A percentile compares a stretch with the other conserved stretches of the same genome.
Evolutionary conservation across 2,329 filamentous ascomycete species (phyloP).

Genomic region (Curvularia sp.): DNA sequence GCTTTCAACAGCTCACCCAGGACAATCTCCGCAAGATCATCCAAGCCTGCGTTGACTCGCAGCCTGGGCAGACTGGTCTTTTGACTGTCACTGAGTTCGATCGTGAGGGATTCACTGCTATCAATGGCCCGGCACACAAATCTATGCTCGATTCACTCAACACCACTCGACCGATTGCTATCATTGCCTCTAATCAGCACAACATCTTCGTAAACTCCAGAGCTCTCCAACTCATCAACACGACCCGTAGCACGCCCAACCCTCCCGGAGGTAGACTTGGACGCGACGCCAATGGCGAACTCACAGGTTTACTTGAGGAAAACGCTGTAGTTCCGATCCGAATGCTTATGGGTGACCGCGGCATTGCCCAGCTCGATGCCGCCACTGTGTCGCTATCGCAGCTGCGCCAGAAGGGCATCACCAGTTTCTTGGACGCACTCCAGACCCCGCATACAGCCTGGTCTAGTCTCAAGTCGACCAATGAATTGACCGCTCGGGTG

Average conservation of each 20-base stretch:
- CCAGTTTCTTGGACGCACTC: slow-evolving; percentile 4
- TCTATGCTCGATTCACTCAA: slow-evolving; percentile 6
- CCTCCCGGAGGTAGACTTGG: slow-evolving; percentile 2
- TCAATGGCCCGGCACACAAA: slow-evolving; percentile 7
- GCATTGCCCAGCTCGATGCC: slow-evolving; percentile 1
- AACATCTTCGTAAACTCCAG: slow-evolving; percentile 8
- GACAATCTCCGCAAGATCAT: slow-evolving; percentile 4
- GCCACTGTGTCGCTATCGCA: slow-evolving; percentile 1
- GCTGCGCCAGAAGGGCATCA: slow-evolving; percentile 8
- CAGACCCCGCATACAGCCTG: slow-evolving; percentile 5
- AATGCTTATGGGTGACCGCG: neutral
- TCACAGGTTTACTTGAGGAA: slow-evolving; percentile 7
- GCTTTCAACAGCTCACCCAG: slow-evolving; percentile 7
- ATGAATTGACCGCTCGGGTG: slow-evolving; percentile 3
- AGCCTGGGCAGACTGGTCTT: slow-evolving; percentile 5
- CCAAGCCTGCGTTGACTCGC: slow-evolving; percentile 4
- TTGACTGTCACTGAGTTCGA: slow-evolving; percentile 10
- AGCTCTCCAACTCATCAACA: slow-evolving; percentile 3
- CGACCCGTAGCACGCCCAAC: slow-evolving; percentile 2
- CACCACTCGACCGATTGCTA: slow-evolving; percentile 7
- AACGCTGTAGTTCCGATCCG: slow-evolving; percentile 1
- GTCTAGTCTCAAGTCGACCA: slow-evolving; percentile 4
- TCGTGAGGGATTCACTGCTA: slow-evolving; percentile 2
- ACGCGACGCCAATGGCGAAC: slow-evolving; percentile 2
- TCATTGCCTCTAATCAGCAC: slow-evolving; percentile 3